phyloP scores from a whole-genome alignment of 1,139 yeast genomes.

The Pichia sp. region DNA sequence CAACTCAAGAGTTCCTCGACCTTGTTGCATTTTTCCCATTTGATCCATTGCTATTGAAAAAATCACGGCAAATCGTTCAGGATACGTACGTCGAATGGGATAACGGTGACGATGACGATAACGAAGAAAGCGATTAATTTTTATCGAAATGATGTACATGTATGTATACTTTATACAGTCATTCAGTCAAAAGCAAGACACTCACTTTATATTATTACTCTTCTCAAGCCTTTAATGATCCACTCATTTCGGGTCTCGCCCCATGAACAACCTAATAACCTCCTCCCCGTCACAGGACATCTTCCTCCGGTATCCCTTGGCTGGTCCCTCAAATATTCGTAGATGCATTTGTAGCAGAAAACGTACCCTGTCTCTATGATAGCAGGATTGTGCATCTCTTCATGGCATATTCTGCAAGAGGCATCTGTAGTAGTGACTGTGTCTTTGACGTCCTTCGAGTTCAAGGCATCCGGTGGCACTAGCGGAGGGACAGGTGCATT shows the following conservation, averaged over 20 bases:
- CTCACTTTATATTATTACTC: constrained; percentile 44
- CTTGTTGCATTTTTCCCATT: constrained; percentile 92
- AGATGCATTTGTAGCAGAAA: constrained; percentile 84
- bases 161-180: not conserved
- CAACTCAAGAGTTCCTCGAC: constrained; percentile 72
- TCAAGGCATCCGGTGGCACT: constrained; percentile 37
- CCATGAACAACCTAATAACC: constrained; percentile 68
- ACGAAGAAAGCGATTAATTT: constrained; percentile 32
- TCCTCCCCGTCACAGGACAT: constrained; percentile 82
- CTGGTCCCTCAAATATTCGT: constrained; percentile 50
- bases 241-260: constrained; percentile 55
- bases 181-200: not conserved
- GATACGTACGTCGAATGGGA: constrained; percentile 80
- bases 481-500: constrained; percentile 44
- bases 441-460: constrained; percentile 20
- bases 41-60: constrained; percentile 79
- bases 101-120: constrained; percentile 38
- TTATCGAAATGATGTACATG: not conserved
- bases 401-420: constrained; percentile 69
- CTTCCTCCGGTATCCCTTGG: constrained; percentile 54
- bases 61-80: constrained; percentile 50
- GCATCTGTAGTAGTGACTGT: constrained; percentile 3
- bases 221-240: constrained; percentile 72
- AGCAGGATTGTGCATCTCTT: constrained; percentile 70
- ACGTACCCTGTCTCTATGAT: constrained; percentile 89